Evolutionary conservation across 345 rosid species (phyloP).

Genomic region (Gossypioides kirkii): DNA sequence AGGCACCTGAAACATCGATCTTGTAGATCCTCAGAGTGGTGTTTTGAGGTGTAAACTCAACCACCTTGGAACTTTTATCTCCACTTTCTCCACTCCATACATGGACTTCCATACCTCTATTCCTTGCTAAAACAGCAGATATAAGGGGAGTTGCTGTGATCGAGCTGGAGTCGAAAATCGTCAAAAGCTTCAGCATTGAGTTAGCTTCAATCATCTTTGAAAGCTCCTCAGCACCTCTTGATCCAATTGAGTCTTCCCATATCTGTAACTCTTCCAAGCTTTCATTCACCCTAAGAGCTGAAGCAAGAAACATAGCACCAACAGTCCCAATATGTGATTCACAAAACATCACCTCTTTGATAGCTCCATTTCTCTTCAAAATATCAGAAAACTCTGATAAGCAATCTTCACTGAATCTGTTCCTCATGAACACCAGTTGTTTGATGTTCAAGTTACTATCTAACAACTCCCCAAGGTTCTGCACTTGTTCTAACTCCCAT

Average conservation of each 20-base stretch:
- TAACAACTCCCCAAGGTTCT: constrained; percentile 49
- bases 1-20: constrained; percentile 59
- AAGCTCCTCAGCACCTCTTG: constrained; percentile 87
- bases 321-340: constrained; percentile 48
- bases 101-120: constrained; percentile 75
- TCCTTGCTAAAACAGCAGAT: constrained; percentile 84
- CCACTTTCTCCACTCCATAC: constrained; percentile 66
- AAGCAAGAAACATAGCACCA: constrained; percentile 64
- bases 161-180: constrained; percentile 65
- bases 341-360: constrained; percentile 56
- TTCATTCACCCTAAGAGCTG: constrained; percentile 63
- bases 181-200: constrained; percentile 65
- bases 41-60: constrained; percentile 73
- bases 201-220: constrained; percentile 89
- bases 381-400: constrained; percentile 51
- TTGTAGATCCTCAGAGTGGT: constrained; percentile 58
- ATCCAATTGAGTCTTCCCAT: constrained; percentile 94
- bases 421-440: constrained; percentile 54
- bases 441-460: constrained; percentile 51
- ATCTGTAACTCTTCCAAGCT: constrained; percentile 85
- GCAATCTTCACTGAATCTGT: constrained; percentile 48
- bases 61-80: constrained; percentile 63
- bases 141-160: constrained; percentile 72
- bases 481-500: constrained; percentile 59
- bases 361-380: constrained; percentile 46